phyloP scores from a whole-genome alignment of 2,329 filamentous ascomycete species.

The Ophiostoma quercus region DNA sequence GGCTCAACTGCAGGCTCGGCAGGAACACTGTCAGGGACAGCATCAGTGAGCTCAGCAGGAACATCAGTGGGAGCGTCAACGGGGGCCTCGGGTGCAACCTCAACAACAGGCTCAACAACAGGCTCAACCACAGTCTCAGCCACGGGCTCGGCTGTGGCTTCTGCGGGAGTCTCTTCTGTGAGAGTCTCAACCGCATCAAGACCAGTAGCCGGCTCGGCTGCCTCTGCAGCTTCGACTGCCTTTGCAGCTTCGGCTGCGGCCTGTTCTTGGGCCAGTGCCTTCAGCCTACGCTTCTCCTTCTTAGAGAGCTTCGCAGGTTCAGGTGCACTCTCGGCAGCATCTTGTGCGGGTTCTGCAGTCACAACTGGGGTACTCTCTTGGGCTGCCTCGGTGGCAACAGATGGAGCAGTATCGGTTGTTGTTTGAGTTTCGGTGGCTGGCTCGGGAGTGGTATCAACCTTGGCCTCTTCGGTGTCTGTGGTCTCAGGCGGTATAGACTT shows the following conservation, averaged over 20 bases:
- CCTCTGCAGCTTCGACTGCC: neutral
- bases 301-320: constrained; percentile 5
- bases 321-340: neutral
- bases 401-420: neutral
- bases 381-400: neutral
- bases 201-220: neutral
- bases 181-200: neutral
- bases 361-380: neutral
- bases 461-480: neutral
- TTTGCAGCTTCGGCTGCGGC: neutral
- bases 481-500: neutral
- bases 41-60: neutral
- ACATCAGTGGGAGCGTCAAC: neutral
- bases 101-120: neutral
- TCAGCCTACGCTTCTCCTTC: constrained; percentile 13
- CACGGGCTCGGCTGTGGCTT: neutral
- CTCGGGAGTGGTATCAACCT: neutral
- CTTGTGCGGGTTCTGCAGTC: neutral
- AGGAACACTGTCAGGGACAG: neutral
- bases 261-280: constrained; percentile 6
- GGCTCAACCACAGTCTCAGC: neutral
- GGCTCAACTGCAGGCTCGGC: neutral
- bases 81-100: neutral
- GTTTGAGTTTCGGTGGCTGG: neutral
- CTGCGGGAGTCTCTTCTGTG: neutral